Evolutionary conservation across 139 green algal genomes (phyloP).

Genomic region (Auxenochlorella pyrenoidosa): DNA sequence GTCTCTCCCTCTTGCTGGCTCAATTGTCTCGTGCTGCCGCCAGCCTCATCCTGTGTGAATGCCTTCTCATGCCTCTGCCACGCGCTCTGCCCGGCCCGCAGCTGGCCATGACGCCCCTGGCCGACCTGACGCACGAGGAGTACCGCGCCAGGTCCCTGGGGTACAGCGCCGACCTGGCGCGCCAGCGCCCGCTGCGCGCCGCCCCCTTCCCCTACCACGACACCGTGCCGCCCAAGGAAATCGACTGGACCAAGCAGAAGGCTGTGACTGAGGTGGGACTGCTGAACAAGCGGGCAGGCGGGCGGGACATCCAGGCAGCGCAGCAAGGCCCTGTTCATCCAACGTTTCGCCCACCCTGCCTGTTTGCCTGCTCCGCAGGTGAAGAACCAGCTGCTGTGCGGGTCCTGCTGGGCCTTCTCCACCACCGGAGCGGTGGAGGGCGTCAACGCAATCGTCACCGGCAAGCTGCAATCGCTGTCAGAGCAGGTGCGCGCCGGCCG

Average conservation of each 20-base stretch:
- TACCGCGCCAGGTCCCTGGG: constrained; percentile 79
- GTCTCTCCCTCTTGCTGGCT: too few relatives aligned
- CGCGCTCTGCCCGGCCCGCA: constrained; percentile 19
- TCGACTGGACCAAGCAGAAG: constrained; percentile 88
- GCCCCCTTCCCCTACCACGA: constrained; percentile 65
- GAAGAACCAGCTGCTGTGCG: constrained; percentile 97
- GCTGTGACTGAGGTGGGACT: constrained; percentile 71
- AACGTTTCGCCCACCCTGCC: background rate
- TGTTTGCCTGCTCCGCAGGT: constrained; percentile 50
- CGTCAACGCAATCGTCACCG: constrained; percentile 86
- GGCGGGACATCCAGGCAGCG: too few relatives aligned
- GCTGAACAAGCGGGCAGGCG: background rate
- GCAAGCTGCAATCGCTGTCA: constrained; percentile 82
- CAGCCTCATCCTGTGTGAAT: too few relatives aligned
- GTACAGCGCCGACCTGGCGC: constrained; percentile 46
- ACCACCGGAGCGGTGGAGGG: constrained; percentile 94
- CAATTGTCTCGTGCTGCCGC: too few relatives aligned
- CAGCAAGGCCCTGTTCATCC: too few relatives aligned
- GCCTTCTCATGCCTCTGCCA: background rate
- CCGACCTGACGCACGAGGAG: constrained; percentile 91
- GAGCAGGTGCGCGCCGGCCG: constrained; percentile 74
- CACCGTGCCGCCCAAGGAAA: constrained; percentile 51
- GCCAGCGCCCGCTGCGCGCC: constrained; percentile 1
- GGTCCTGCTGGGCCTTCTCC: constrained; percentile 97
- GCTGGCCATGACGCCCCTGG: constrained; percentile 86